phyloP scores from a whole-genome alignment of 169 alveolate species.

The Cryptosporidium viatorum region DNA sequence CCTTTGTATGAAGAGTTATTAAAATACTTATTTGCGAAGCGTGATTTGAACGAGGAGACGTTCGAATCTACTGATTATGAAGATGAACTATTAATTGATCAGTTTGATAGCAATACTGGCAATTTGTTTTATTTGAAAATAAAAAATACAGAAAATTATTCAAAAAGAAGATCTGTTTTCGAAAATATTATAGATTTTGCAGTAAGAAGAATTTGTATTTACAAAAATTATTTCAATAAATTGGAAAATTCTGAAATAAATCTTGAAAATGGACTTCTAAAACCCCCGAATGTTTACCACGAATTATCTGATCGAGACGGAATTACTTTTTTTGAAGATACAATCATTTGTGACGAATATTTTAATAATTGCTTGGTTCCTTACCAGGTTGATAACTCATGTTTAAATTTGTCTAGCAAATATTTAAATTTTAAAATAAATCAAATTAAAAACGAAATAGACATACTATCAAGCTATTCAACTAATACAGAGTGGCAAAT shows the following conservation, averaged over 20 bases:
- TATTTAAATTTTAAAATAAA: not conserved
- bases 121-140: not conserved
- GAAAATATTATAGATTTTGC: slow-evolving; percentile 20
- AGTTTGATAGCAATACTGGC: not conserved
- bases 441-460: not conserved
- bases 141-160: not conserved
- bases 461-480: not conserved
- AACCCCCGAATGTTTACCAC: not conserved
- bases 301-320: not conserved
- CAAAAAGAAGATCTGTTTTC: not conserved
- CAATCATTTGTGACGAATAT: not conserved
- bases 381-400: not conserved
- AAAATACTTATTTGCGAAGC: slow-evolving; percentile 5
- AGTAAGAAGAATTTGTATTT: not conserved
- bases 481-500: not conserved
- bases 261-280: not conserved
- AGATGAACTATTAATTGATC: not conserved
- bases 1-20: slow-evolving; percentile 29
- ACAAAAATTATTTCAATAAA: not conserved
- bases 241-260: not conserved
- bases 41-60: slow-evolving; percentile 9
- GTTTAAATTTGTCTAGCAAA: no score
- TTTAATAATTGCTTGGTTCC: not conserved
- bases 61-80: slow-evolving; percentile 10
- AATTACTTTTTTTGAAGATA: slow-evolving; percentile 2